A percentile compares a stretch with the other conserved stretches of the same genome.
Evolutionary conservation across 2,329 filamentous ascomycete species (phyloP).

Genomic region (Lasiodiplodia citricola): DNA sequence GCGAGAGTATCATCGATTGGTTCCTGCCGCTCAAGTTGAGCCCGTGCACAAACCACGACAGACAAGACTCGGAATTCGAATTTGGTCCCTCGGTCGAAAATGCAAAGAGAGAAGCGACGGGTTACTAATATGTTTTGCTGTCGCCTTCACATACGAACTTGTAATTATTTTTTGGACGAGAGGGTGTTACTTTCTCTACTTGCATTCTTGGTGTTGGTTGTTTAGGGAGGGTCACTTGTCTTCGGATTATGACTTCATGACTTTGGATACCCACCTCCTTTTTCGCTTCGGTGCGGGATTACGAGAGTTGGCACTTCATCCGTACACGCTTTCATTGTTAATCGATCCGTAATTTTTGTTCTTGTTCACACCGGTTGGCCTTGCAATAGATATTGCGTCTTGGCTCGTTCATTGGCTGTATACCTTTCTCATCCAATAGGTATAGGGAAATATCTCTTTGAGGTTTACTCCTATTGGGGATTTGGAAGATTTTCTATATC

Average conservation of each 20-base stretch:
- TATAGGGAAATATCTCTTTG: too few species aligned
- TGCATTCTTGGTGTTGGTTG: conserved; percentile 18
- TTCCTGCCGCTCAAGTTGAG: conserved; percentile 75
- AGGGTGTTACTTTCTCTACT: background rate
- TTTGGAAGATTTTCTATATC: background rate
- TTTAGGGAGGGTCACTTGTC: conserved; percentile 15
- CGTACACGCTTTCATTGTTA: conserved; percentile 3
- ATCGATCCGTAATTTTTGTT: background rate
- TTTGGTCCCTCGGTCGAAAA: conserved; percentile 66
- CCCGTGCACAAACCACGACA: conserved; percentile 74
- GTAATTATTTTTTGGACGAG: background rate
- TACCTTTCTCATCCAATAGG: background rate
- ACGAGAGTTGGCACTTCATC: background rate
- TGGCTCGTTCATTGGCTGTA: background rate
- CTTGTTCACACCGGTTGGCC: background rate
- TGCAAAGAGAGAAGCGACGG: conserved; percentile 40
- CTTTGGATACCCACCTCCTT: conserved; percentile 19
- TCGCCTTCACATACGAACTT: background rate
- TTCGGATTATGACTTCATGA: conserved; percentile 20
- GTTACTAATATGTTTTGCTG: background rate
- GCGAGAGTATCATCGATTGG: conserved; percentile 74
- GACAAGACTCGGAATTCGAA: conserved; percentile 69
- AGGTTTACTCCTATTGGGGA: background rate
- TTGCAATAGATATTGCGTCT: background rate
- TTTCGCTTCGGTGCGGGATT: background rate